Base-by-base conservation (phyloP, 2,329 filamentous ascomycete genomes). In the Rhynchosporium graminicola region DNA sequence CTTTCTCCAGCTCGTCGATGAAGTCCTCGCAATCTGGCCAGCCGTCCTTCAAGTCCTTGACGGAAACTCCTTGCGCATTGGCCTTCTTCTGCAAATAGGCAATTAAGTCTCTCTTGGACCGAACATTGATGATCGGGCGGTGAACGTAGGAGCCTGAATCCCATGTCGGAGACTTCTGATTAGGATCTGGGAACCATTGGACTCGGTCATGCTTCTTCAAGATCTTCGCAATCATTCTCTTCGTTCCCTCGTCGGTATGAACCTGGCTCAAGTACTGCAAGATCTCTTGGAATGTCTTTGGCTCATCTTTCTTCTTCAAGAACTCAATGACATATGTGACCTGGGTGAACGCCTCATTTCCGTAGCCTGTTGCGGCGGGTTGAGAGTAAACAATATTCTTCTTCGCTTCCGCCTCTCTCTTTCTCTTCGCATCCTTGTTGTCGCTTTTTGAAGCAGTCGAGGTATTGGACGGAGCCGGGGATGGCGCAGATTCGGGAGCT, bases 11-110 rank as follows among this genome's bases (percentile, higher is more conserved):
- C 69, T 85, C 81, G 66, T 89, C 84, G 74, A 99, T 89, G 9
- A 89, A 84, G 26, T 88, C 84, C 64, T 93, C 87, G 72, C 92
- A 96, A 70, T 89, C 88, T 29, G 89, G 87, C 95, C 95, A 99
- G 66, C 95, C 95, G 74, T 99, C 95, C 77, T 97, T 96, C 65
- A 99, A 83, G 71, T 97, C 92, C 75, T 92, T 92, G 66, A 98
- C 91, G 43, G 83, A 83, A 60, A 98, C 85, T 12, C 91, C 92
- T 67, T 89, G 87, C 1, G 91, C 90, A 63, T 92, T 92, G 58
- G 85, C 86, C 77, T 93, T 92, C 59, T 83, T 82, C 77, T 97
- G 92, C 38, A 99, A 84, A 73, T 91, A 89, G 60, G 84, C 85
- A 60, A 96, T 85, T 60, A 99, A 84, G 70, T 92, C 87, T 45